phyloP scores from a whole-genome alignment of 192 early-diverging fungal species.

The Coemansia sp. region DNA sequence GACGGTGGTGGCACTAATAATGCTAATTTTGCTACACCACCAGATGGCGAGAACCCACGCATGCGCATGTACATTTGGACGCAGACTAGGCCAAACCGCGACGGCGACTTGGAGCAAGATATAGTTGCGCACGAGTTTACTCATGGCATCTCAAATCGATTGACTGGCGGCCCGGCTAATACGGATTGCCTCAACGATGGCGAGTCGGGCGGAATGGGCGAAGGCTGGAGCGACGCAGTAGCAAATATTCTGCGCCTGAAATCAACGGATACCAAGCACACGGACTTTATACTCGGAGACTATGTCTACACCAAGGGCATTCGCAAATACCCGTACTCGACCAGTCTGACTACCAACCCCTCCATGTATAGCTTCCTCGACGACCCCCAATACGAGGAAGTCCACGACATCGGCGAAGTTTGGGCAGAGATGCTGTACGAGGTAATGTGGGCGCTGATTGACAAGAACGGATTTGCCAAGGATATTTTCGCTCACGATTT shows the following conservation, averaged over 20 bases:
- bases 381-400: slow-evolving; percentile 39
- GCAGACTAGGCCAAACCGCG: slow-evolving; percentile 67
- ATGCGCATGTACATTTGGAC: slow-evolving; percentile 99
- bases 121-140: slow-evolving; percentile 95
- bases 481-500: slow-evolving; percentile 41
- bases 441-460: slow-evolving; percentile 65
- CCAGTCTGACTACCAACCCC: slow-evolving; percentile 30
- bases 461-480: slow-evolving; percentile 34
- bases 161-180: slow-evolving; percentile 93
- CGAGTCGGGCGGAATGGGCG: slow-evolving; percentile 91
- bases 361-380: slow-evolving; percentile 44
- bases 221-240: slow-evolving; percentile 96
- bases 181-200: slow-evolving; percentile 85
- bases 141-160: slow-evolving; percentile 88
- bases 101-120: slow-evolving; percentile 89
- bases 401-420: slow-evolving; percentile 64
- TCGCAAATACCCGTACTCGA: slow-evolving; percentile 29
- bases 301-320: slow-evolving; percentile 47
- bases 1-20: slow-evolving; percentile 91
- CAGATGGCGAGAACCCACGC: slow-evolving; percentile 84
- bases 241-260: slow-evolving; percentile 80
- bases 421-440: slow-evolving; percentile 68
- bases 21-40: slow-evolving; percentile 96
- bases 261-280: slow-evolving; percentile 54
- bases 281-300: slow-evolving; percentile 27